A percentile compares a stretch with the other conserved stretches of the same genome.
phyloP scores from a whole-genome alignment of 108 stramenopile species.

The Mayamaea pseudoterrestris region DNA sequence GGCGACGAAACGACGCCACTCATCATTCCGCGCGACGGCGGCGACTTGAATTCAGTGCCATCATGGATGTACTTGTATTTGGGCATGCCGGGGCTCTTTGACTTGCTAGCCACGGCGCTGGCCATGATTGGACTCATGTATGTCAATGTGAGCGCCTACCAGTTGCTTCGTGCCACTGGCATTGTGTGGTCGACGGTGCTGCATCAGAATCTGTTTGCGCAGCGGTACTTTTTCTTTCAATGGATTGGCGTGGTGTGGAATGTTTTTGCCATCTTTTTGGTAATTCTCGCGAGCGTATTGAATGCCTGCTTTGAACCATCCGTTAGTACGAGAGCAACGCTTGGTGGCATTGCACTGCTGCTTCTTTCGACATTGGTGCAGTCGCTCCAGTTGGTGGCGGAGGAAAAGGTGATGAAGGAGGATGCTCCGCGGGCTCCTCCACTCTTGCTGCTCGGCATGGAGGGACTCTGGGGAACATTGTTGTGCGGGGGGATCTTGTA shows the following conservation, averaged over 20 bases:
- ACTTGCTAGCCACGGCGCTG: slow-evolving; percentile 76
- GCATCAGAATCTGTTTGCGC: slow-evolving; percentile 70
- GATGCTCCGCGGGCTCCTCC: slow-evolving; percentile 52
- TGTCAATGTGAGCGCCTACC: slow-evolving; percentile 78
- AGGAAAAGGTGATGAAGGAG: slow-evolving; percentile 81
- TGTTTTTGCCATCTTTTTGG: slow-evolving; percentile 68
- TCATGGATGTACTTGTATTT: slow-evolving; percentile 80
- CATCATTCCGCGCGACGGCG: not conserved
- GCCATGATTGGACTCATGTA: slow-evolving; percentile 85
- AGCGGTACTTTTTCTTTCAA: slow-evolving; percentile 60
- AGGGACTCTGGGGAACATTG: no score
- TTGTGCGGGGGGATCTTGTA: no score
- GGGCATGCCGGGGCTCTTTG: slow-evolving; percentile 74
- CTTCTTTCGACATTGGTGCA: slow-evolving; percentile 81
- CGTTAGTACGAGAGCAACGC: slow-evolving; percentile 13
- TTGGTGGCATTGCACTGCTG: slow-evolving; percentile 65
- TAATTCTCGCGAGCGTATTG: slow-evolving; percentile 61
- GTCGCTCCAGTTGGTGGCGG: slow-evolving; percentile 80
- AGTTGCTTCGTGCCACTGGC: slow-evolving; percentile 76
- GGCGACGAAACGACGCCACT: not conserved
- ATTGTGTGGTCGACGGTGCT: slow-evolving; percentile 86
- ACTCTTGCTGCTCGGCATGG: slow-evolving; percentile 82
- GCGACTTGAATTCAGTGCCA: slow-evolving; percentile 22
- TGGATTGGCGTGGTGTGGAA: slow-evolving; percentile 86
- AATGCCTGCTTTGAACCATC: slow-evolving; percentile 6